phyloP scores from a whole-genome alignment of 176 grass and related monocot species.

The Oropetium thomaeum region DNA sequence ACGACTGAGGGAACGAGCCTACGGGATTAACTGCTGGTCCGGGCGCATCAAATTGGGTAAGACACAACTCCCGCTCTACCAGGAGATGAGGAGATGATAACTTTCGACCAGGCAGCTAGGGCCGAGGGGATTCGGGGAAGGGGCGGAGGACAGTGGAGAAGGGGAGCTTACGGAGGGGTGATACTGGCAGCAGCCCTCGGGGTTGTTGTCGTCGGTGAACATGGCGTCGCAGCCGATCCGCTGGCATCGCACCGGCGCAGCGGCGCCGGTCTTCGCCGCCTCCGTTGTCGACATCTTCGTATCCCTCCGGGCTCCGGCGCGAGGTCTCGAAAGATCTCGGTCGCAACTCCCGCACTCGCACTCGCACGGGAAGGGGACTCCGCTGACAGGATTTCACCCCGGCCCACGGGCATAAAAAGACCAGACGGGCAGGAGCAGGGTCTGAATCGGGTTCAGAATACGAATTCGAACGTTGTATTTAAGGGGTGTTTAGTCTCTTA shows the following conservation, averaged over 20 bases:
- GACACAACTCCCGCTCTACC: neutral
- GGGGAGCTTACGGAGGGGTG: conserved; percentile 68
- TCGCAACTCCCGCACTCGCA: too few species aligned
- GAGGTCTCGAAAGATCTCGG: conserved; percentile 11
- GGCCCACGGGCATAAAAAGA: neutral
- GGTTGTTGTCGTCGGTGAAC: conserved; percentile 74
- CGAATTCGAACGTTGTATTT: neutral
- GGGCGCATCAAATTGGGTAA: neutral
- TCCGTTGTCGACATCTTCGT: conserved; percentile 38
- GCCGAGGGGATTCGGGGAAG: too few species aligned
- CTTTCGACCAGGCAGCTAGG: too few species aligned
- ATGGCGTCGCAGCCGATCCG: conserved; percentile 83
- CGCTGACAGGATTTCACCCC: neutral
- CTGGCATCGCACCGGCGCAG: conserved; percentile 61
- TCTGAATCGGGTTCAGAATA: neutral
- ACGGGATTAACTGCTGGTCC: neutral
- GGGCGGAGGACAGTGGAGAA: neutral
- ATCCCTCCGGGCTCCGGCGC: neutral
- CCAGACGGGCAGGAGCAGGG: neutral
- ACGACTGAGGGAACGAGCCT: neutral
- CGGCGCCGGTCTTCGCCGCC: conserved; percentile 45
- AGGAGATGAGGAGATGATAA: neutral
- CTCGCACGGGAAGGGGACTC: too few species aligned
- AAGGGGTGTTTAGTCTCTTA: too few species aligned
- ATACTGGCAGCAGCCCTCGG: conserved; percentile 78